Evolutionary conservation across 345 rosid species (phyloP), one percentile per base, ranked within the genome.

Genomic region (Pistacia integerrima): DNA sequence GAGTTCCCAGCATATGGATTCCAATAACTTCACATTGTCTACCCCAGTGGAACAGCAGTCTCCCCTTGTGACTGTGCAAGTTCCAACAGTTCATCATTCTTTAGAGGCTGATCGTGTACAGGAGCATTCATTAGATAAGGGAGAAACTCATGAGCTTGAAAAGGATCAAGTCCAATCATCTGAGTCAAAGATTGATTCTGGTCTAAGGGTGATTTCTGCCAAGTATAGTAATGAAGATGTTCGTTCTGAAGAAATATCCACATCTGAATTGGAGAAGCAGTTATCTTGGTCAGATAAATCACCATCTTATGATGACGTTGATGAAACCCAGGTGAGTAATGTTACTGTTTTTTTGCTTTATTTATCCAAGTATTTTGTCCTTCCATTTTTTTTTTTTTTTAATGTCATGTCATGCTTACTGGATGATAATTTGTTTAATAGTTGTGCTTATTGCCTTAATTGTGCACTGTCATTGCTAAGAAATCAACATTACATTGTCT

Each of bases 271-370:
- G 73, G 82, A 75, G 56, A 84, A 82, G 81, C 84, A 78, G 69
- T 80, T 74, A 51, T 83, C 87, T 25, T 85, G 84, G 88, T 78
- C 85, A 52, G 92, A 89, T 79, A 84, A 86, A 81, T 82, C 86
- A 70, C 86, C 88, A 70, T 82, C 85, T 72, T 73, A 74, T 77
- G 79, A 64, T 48, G 73, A 81, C 65, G 76, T 75, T 30, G 68
- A 51, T 56, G 85, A 77, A 72, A 63, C 66, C 64, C 79, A 55
- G 82, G 97, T 91, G 86, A 83, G 89, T 76, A 61, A 72, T 58
- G 63, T 48, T 55, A 72, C 55, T 58, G 54, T 41, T 41, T 41
- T 71, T 69, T 18, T 76, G 67, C 78, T 54, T 18, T 54, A 58
- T 9, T 17, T 73, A 55, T 67, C 63, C 14, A 65, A 70, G 33